Evolutionary conservation across 176 grass and related monocot genomes (phyloP).

Genomic region (Tuctoria greenei): DNA sequence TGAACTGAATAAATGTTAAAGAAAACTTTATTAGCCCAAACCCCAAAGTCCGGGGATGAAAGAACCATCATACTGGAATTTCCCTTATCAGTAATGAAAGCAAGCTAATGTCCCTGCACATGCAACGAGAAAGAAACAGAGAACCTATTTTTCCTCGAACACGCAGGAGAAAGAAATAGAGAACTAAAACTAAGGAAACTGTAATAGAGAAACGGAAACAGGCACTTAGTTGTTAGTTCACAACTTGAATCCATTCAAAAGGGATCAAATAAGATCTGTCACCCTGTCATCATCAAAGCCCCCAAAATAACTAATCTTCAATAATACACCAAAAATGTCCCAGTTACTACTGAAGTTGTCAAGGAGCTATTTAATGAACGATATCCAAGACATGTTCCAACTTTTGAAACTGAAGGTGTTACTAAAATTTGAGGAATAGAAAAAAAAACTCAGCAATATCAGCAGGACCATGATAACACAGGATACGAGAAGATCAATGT

Average conservation of each 20-base stretch:
- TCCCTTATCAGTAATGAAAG: background rate
- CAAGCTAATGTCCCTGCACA: background rate
- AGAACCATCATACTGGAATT: constrained; percentile 14
- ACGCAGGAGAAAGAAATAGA: background rate
- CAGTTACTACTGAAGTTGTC: constrained; percentile 57
- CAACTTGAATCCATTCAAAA: constrained; percentile 19
- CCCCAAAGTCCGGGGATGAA: constrained; percentile 7
- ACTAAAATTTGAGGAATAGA: constrained; percentile 6
- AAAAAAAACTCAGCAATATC: constrained; percentile 19
- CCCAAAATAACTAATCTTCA: constrained; percentile 47
- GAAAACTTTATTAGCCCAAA: constrained; percentile 42
- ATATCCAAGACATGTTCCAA: constrained; percentile 29
- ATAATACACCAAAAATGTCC: constrained; percentile 32
- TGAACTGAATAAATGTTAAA: constrained; percentile 64
- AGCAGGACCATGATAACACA: constrained; percentile 34
- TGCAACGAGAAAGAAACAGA: background rate
- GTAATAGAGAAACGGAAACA: background rate
- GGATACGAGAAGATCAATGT: constrained; percentile 69
- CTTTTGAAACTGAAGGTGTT: constrained; percentile 16
- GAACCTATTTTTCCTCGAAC: background rate
- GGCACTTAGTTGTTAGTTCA: constrained; percentile 15
- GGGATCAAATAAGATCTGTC: constrained; percentile 50
- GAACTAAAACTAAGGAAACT: background rate
- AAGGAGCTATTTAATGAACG: constrained; percentile 59
- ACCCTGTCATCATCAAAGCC: constrained; percentile 43